These are phyloP conservation scores for Friedmanniomyces endolithicus DNA, from an alignment of 495 filamentous ascomycete genomes.

Conservation along the genomic window DNA sequence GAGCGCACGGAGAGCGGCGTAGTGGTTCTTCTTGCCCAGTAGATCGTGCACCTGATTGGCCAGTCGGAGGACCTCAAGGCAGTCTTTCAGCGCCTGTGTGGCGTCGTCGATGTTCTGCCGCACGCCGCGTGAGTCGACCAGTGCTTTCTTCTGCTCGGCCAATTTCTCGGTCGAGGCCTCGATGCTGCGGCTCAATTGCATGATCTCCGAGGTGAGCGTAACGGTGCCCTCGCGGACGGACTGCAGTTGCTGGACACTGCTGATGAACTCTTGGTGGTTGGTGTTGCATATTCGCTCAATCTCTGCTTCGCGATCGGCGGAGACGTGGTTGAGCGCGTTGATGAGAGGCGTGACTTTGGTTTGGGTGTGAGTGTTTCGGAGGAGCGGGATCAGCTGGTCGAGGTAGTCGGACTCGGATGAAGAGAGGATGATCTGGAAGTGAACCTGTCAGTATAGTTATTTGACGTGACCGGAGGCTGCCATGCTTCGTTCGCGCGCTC, in stretches of 20 bases:
- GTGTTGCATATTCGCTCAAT: conserved; percentile 91
- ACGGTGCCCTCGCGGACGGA: conserved; percentile 81
- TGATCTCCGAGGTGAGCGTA: conserved; percentile 75
- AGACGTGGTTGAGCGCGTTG: conserved; percentile 65
- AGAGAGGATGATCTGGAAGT: conserved; percentile 67
- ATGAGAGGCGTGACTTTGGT: conserved; percentile 50
- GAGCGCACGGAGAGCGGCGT: conserved; percentile 81
- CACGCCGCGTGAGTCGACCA: conserved; percentile 81
- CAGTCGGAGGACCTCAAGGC: conserved; percentile 77
- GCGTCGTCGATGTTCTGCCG: conserved; percentile 95
- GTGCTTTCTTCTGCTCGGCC: conserved; percentile 81
- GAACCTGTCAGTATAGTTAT: no score
- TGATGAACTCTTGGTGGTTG: conserved; percentile 93
- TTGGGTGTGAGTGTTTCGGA: conserved; percentile 66
- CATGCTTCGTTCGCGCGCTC: no score
- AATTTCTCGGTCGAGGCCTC: conserved; percentile 91
- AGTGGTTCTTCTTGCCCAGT: conserved; percentile 82
- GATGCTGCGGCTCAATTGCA: conserved; percentile 84
- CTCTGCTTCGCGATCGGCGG: conserved; percentile 72
- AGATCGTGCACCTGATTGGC: conserved; percentile 93
- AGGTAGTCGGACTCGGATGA: conserved; percentile 88
- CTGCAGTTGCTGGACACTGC: conserved; percentile 82
- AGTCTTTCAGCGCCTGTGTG: conserved; percentile 77
- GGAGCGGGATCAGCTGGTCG: conserved; percentile 83
- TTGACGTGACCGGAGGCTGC: no score